phyloP scores from a whole-genome alignment of 169 alveolate genomes.

The Plasmodium gonderi region DNA sequence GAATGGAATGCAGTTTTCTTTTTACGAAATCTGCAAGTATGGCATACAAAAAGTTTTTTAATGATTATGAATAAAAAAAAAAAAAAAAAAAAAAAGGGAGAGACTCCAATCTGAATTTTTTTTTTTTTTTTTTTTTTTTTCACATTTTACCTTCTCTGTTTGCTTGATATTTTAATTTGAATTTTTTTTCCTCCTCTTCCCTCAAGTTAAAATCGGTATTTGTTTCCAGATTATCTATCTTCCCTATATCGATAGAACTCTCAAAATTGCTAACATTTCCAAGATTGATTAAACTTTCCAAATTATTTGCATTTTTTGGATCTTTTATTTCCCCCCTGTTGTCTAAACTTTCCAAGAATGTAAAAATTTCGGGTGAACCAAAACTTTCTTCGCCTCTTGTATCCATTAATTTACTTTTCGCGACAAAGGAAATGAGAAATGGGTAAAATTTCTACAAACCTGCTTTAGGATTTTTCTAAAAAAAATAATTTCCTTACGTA shows the following conservation, averaged over 20 bases:
- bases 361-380: not conserved
- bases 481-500: not conserved
- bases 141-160: conserved; percentile 25
- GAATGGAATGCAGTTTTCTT: not conserved
- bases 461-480: not conserved
- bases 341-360: not conserved
- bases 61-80: not conserved
- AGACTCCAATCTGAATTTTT: too few species aligned
- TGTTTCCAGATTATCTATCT: not conserved
- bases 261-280: not conserved
- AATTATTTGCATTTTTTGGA: not conserved
- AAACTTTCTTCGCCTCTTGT: not conserved
- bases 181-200: not conserved
- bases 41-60: not conserved
- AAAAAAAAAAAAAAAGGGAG: not conserved
- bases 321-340: conserved; percentile 9
- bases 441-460: not conserved
- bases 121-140: not conserved
- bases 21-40: not conserved
- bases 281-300: not conserved
- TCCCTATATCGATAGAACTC: not conserved
- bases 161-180: conserved; percentile 22
- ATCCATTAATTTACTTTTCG: conserved; percentile 1
- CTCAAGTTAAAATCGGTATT: not conserved
- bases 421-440: not conserved